Percentiles rank a stretch among this genome's conserved stretches.
phyloP scores from a whole-genome alignment of 495 filamentous ascomycete genomes.

The Aspergillus hancockii region DNA sequence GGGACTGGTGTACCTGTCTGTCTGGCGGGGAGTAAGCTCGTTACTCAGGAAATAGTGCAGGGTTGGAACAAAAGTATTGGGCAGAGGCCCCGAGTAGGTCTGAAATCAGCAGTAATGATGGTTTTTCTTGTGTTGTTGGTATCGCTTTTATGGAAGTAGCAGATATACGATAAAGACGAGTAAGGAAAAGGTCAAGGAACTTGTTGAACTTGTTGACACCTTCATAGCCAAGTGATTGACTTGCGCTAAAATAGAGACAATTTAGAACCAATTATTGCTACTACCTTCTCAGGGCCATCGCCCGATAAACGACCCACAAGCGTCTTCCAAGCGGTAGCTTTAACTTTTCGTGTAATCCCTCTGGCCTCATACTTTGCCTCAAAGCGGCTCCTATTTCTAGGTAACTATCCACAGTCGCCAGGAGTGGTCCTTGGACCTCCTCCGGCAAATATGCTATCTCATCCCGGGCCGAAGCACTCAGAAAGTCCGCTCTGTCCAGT shows the following conservation, averaged over 20 bases:
- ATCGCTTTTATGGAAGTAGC: background rate
- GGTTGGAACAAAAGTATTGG: conserved; percentile 12
- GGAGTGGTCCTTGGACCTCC: conserved; percentile 57
- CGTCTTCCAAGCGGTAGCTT: conserved; percentile 33
- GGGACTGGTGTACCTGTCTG: conserved; percentile 72
- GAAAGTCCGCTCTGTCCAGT: conserved; percentile 54
- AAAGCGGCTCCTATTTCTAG: conserved; percentile 61
- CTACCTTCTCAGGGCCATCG: background rate
- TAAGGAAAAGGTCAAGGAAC: too few relatives aligned
- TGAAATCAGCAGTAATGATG: background rate
- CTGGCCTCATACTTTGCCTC: conserved; percentile 37
- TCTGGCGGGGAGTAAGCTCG: conserved; percentile 63
- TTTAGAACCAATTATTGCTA: background rate
- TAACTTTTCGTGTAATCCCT: conserved; percentile 40
- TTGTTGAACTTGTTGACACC: too few relatives aligned
- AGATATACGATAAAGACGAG: background rate
- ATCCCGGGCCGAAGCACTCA: conserved; percentile 48
- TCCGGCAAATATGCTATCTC: conserved; percentile 58
- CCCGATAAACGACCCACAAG: conserved; percentile 13
- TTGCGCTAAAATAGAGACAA: too few relatives aligned
- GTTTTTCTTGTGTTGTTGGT: background rate
- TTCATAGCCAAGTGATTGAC: too few relatives aligned
- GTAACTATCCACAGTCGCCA: conserved; percentile 70
- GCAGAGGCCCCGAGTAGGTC: background rate
- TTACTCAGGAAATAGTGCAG: conserved; percentile 55